Evolutionary conservation across 768 basidiomycete species (phyloP), one percentile per base, ranked within the genome.

Genomic region (Clitopilus passeckerianus): DNA sequence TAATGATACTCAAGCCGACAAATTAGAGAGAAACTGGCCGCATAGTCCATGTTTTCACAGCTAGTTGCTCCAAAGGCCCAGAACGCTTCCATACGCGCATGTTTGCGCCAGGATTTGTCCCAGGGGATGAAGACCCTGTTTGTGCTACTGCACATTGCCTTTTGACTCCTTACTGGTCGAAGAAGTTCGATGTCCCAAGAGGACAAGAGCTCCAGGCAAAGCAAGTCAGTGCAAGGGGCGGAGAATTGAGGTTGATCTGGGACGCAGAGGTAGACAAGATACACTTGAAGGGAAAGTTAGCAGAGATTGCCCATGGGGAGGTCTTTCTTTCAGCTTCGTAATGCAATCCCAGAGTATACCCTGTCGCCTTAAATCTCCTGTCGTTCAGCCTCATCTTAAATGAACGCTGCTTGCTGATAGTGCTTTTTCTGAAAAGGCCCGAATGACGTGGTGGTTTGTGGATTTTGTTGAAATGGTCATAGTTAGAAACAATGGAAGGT

Each of bases 111-210:
- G 54, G 52, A 1, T 27, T 59, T 7, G 61, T 77, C 23, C 63
- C 63, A 58, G 64, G 67, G 55, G 70, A 70, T 4, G 82, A 84
- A 68, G 83, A 85, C 59, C 74, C 71, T 16, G 82, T 83, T 7
- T 84, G 81, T 59, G 84, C 83, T 14, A 79, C 79, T 35, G 81
- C 83, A 0, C 84, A 85, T 62, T 76, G 76, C 52, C 57, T 84
- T 37, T 59, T 81, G 34, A 72, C 65, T 1, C 82, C 83, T 2
- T 84, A 84, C 60, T 85, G 83, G 79, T 71, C 70, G 20, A 61
- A 60, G 18, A 78, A 79, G 59, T 67, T 70, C 3, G 70, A 64
- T 0, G 67, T 77, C 20, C 54, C 63, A 5, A 64, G 69, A 5
- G 71, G 72, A 9, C 56, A 67, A 34, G 71, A 75, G 57, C 71